Percentiles rank a stretch among this genome's conserved stretches.
Evolutionary conservation across 2,329 filamentous ascomycete genomes (phyloP).

Genomic region (Aciculosporium take): DNA sequence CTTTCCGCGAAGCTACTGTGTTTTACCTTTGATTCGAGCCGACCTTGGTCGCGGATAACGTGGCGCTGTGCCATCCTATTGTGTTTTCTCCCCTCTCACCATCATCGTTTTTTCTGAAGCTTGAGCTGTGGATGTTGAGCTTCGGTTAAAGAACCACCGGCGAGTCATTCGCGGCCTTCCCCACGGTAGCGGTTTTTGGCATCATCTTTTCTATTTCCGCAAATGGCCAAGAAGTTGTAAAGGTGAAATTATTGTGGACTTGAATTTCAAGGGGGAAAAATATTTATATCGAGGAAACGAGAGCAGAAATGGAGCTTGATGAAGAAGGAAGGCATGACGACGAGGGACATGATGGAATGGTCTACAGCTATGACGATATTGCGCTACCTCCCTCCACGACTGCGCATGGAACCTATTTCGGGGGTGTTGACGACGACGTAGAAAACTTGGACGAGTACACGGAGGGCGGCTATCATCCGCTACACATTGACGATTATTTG

Average conservation of each 20-base stretch:
- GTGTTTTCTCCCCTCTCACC: not conserved
- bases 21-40: too few species aligned
- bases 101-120: not conserved
- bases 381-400: not conserved
- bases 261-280: too few species aligned
- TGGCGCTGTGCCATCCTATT: not conserved
- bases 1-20: too few species aligned
- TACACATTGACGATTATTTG: slow-evolving; percentile 25
- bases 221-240: too few species aligned
- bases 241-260: too few species aligned
- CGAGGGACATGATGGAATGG: not conserved
- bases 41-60: not conserved
- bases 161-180: not conserved
- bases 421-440: slow-evolving; percentile 4
- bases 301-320: not conserved
- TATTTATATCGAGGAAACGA: not conserved
- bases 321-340: not conserved
- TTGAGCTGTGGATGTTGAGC: not conserved
- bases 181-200: too few species aligned
- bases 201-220: too few species aligned
- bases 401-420: slow-evolving; percentile 5
- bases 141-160: not conserved
- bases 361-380: slow-evolving; percentile 3
- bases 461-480: slow-evolving; percentile 27
- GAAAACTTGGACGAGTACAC: slow-evolving; percentile 17